A percentile compares a stretch with the other conserved stretches of the same genome.
Evolutionary conservation across 2,329 filamentous ascomycete genomes (phyloP).

Genomic region (Cordyceps fumosorosea): DNA sequence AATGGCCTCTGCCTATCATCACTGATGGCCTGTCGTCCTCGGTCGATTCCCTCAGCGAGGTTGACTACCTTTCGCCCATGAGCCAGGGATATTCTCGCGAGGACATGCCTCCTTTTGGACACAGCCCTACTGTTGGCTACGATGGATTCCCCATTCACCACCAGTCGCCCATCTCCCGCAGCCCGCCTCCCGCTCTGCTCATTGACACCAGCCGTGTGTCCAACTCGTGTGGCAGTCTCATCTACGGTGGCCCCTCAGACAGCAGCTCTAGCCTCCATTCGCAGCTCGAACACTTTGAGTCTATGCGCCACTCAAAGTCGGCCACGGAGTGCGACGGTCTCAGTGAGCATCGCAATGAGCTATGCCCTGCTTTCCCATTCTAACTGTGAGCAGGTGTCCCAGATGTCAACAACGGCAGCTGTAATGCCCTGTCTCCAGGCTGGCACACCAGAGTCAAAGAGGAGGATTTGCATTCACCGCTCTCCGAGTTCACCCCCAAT

Average conservation of each 20-base stretch:
- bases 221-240: slow-evolving; percentile 54
- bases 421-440: slow-evolving; percentile 39
- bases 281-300: slow-evolving; percentile 52
- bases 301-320: slow-evolving; percentile 34
- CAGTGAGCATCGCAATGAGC: slow-evolving; percentile 39
- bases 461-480: slow-evolving; percentile 39
- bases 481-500: slow-evolving; percentile 38
- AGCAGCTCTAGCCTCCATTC: slow-evolving; percentile 54
- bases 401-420: slow-evolving; percentile 45
- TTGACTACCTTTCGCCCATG: slow-evolving; percentile 57
- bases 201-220: slow-evolving; percentile 49
- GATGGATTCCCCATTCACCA: slow-evolving; percentile 46
- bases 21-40: slow-evolving; percentile 47
- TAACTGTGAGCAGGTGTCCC: slow-evolving; percentile 40
- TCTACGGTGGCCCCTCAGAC: slow-evolving; percentile 54
- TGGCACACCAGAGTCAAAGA: slow-evolving; percentile 39
- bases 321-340: slow-evolving; percentile 46
- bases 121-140: slow-evolving; percentile 51
- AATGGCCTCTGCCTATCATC: slow-evolving; percentile 40
- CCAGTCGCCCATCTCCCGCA: slow-evolving; percentile 50
- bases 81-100: slow-evolving; percentile 51
- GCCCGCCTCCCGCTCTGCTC: slow-evolving; percentile 48
- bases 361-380: slow-evolving; percentile 29
- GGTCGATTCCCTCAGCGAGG: slow-evolving; percentile 54
- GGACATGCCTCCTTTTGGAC: slow-evolving; percentile 45